Conservation (phyloP, 805 yeast genomes). For the Ogataea ganodermae region DNA sequence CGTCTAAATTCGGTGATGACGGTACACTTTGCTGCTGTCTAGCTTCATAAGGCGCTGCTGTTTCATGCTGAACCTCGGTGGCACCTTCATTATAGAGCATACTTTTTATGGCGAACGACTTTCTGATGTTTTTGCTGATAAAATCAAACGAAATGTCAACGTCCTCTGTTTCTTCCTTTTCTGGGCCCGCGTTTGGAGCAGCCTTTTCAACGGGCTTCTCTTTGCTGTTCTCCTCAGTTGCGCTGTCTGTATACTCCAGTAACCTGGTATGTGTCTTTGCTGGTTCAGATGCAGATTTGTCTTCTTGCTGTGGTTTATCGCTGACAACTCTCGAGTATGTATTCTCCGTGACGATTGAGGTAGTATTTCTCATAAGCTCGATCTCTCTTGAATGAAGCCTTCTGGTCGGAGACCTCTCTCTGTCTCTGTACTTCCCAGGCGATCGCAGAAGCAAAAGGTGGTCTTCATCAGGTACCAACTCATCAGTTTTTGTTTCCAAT, state of each 20-base stretch:
- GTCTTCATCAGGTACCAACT: slow-evolving; percentile 8
- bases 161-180: slow-evolving; percentile 8
- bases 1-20: neutral
- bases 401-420: slow-evolving; percentile 22
- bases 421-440: slow-evolving; percentile 23
- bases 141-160: slow-evolving; percentile 33
- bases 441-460: slow-evolving; percentile 25
- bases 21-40: neutral
- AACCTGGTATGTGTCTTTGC: neutral
- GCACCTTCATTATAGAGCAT: slow-evolving; percentile 13
- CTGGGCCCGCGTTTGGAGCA: neutral
- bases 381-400: slow-evolving; percentile 20
- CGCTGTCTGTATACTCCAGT: neutral
- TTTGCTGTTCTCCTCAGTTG: neutral
- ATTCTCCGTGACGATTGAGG: slow-evolving; percentile 15
- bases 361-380: slow-evolving; percentile 20
- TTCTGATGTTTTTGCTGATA: slow-evolving; percentile 33
- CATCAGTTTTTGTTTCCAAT: neutral
- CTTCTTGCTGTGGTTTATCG: neutral
- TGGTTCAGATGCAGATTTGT: neutral
- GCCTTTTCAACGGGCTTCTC: neutral
- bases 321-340: neutral
- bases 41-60: neutral
- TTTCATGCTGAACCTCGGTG: neutral
- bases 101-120: slow-evolving; percentile 32